phyloP scores from a whole-genome alignment of 2,329 filamentous ascomycete species.

The Penicillium sp. region DNA sequence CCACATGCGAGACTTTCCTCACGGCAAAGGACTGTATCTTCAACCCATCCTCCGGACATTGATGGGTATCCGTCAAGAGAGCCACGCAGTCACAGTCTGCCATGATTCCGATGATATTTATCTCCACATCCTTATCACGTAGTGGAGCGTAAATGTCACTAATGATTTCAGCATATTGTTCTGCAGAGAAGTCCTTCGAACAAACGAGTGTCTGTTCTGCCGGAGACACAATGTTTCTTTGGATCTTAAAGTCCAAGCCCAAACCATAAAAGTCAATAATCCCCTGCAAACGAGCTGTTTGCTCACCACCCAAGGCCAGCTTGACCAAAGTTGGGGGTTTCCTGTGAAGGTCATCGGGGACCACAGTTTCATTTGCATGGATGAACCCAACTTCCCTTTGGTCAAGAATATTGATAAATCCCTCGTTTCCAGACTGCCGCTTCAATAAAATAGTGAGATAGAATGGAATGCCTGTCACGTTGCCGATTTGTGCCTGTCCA shows the following conservation, averaged over 20 bases:
- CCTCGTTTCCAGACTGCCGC: neutral
- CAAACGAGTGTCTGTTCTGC: neutral
- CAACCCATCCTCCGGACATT: neutral
- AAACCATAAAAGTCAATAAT: slow-evolving; percentile 8
- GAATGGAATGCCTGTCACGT: slow-evolving; percentile 7
- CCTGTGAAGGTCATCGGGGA: neutral
- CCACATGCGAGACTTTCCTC: neutral
- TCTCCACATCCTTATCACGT: neutral
- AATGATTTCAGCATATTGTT: neutral
- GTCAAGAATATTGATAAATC: slow-evolving; percentile 9
- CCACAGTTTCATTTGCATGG: neutral
- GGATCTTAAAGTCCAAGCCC: slow-evolving; percentile 5
- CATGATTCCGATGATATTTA: slow-evolving; percentile 3
- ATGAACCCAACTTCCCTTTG: slow-evolving; percentile 4
- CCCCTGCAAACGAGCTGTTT: slow-evolving; percentile 5
- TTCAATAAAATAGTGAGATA: slow-evolving; percentile 7
- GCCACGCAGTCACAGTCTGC: slow-evolving; percentile 9
- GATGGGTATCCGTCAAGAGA: neutral
- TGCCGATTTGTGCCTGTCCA: slow-evolving; percentile 4
- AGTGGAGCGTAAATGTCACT: neutral
- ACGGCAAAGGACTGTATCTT: neutral
- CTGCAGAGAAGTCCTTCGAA: neutral
- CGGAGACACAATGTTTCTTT: neutral
- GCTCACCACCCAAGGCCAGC: neutral
- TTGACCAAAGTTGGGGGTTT: neutral